Base-by-base conservation (phyloP, 306 rosid genomes). In the Vicia faba region DNA sequence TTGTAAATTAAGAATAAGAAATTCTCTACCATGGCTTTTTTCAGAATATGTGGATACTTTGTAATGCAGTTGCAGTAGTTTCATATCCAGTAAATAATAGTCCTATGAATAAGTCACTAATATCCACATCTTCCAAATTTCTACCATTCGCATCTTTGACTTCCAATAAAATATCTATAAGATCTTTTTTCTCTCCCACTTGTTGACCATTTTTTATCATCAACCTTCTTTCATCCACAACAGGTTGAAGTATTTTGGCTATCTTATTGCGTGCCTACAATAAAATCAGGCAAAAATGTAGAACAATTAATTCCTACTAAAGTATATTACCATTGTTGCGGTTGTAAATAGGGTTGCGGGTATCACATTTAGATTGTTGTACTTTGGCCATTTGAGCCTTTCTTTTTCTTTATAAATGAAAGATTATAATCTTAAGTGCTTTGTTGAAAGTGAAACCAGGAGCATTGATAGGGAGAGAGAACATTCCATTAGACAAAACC, bases 401-500 rank as follows among this genome's bases (percentile, higher is more conserved):
- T 1, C 25, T 23, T 1, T 23, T 1, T 23, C n/a, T n/a, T n/a
- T n/a, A n/a, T n/a, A n/a, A 23, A 23, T 2, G 25, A 23, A 23
- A 23, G 1, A 4, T 35, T 5, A 35, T 35, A 35, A 82, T 78
- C 83, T 78, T 45, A 16, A 75, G 69, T 16, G 83, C 81, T 60
- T 44, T 71, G 69, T 75, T 66, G 66, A 45, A 75, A 39, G 75
- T 1, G 7, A 75, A 78, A 26, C 83, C 81, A 0, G 86, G 86
- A 1, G 26, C 2, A 0, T 74, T 54, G 13, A 80, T 31, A 25
- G 72, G 66, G 5, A 44, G 0, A 55, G 80, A 51, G 14, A 9
- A 46, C 5, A 65, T 0, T 13, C 71, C 80, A 16, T 50, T 19
- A 5, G 1, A 11, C 11, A 69, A 3, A 13, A 57, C 39, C 16